Conservation (phyloP, 192 early-diverging fungal genomes). For the Coemansia sp. region DNA sequence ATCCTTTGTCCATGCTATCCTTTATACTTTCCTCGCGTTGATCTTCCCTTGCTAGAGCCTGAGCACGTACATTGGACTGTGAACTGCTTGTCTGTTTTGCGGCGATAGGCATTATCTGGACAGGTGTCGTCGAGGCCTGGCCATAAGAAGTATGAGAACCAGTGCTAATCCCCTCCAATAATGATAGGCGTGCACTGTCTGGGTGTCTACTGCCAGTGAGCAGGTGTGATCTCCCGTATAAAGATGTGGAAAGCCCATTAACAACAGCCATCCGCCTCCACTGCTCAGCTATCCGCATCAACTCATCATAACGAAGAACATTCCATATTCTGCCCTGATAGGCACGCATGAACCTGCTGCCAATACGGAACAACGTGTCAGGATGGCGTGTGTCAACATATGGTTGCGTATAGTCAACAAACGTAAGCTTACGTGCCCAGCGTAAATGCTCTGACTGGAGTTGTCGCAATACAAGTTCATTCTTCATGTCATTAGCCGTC, state of each 20-base stretch:
- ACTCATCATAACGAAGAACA: constrained; percentile 54
- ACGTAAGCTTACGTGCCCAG: constrained; percentile 56
- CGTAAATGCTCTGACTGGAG: constrained; percentile 54
- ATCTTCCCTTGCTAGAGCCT: constrained; percentile 37
- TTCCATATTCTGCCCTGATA: constrained; percentile 47
- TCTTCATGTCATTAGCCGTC: constrained; percentile 54
- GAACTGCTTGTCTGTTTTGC: background rate
- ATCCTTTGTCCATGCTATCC: constrained; percentile 2
- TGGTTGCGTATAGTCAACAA: constrained; percentile 55
- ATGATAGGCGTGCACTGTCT: background rate
- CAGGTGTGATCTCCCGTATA: constrained; percentile 16
- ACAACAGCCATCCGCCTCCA: constrained; percentile 42
- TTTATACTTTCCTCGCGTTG: background rate
- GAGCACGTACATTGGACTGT: constrained; percentile 9
- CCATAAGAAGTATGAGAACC: background rate
- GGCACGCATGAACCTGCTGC: constrained; percentile 49
- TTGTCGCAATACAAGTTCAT: constrained; percentile 43
- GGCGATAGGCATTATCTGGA: background rate
- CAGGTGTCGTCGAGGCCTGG: background rate
- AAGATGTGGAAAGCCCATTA: constrained; percentile 14
- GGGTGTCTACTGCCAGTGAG: constrained; percentile 13
- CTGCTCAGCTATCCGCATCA: constrained; percentile 55
- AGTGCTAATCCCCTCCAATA: constrained; percentile 4
- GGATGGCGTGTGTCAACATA: constrained; percentile 54
- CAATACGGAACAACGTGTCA: constrained; percentile 54